These are phyloP conservation scores for Lyophyllum atratum DNA, from an alignment of 768 basidiomycete genomes.

Conservation along the genomic window DNA sequence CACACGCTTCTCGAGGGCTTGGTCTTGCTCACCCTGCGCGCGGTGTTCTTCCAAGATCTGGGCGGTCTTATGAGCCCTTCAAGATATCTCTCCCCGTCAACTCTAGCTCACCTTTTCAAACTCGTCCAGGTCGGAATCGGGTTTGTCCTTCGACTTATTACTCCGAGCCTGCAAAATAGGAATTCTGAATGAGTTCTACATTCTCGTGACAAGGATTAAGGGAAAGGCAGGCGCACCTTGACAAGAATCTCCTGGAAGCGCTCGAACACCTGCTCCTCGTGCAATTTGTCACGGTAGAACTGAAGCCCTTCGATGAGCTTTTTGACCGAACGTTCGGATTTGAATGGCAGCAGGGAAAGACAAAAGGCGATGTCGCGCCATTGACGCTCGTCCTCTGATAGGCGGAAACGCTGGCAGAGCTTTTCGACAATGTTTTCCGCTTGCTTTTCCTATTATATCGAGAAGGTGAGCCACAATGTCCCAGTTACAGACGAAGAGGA, in stretches of 20 bases:
- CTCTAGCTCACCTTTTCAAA: conserved; percentile 72
- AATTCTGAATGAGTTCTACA: neutral
- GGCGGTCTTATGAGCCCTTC: neutral
- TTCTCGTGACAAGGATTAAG: neutral
- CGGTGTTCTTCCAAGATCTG: conserved; percentile 86
- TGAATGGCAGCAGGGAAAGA: conserved; percentile 92
- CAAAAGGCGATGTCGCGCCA: conserved; percentile 99
- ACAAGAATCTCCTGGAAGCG: conserved; percentile 88
- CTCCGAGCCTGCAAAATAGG: conserved; percentile 60
- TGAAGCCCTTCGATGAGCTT: conserved; percentile 92
- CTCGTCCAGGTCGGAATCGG: conserved; percentile 91
- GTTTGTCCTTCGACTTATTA: conserved; percentile 91
- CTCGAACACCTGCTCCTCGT: conserved; percentile 79
- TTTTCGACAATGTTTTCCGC: conserved; percentile 97
- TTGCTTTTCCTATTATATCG: conserved; percentile 85
- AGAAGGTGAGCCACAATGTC: neutral
- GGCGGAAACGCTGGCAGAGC: conserved; percentile 92
- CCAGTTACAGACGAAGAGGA: too few species aligned
- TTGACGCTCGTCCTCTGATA: conserved; percentile 86
- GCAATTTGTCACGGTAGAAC: conserved; percentile 94
- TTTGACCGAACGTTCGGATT: conserved; percentile 94
- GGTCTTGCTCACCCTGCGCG: conserved; percentile 87
- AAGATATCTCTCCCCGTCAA: neutral
- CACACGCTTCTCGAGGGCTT: conserved; percentile 85
- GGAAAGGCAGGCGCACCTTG: conserved; percentile 54